A percentile compares a stretch with the other conserved stretches of the same genome.
Evolutionary conservation across 2,329 filamentous ascomycete genomes (phyloP).

Genomic region (Venturia carpophila): DNA sequence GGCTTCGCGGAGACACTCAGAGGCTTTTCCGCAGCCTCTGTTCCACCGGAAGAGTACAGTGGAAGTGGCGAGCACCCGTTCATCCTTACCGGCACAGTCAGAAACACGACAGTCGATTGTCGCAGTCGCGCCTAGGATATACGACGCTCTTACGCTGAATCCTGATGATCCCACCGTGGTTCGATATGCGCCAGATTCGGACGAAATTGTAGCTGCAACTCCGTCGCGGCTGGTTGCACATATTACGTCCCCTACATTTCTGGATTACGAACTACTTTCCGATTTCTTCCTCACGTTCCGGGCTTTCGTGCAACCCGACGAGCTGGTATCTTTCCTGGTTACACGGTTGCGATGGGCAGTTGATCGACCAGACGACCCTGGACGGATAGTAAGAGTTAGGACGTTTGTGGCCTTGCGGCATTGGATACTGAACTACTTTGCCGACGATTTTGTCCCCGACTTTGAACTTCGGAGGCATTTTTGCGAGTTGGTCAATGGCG

Average conservation of each 20-base stretch:
- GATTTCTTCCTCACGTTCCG: conserved; percentile 97
- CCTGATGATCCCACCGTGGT: conserved; percentile 79
- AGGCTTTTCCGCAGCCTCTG: conserved; percentile 29
- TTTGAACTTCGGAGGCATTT: conserved; percentile 67
- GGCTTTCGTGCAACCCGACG: conserved; percentile 67
- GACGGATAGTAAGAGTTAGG: conserved; percentile 87
- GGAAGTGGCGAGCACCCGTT: conserved; percentile 29
- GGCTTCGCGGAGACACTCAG: conserved; percentile 31
- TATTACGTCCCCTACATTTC: conserved; percentile 89
- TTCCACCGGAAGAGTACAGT: conserved; percentile 30
- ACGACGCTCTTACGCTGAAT: conserved; percentile 70
- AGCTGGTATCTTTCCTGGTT: conserved; percentile 76
- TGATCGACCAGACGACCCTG: conserved; percentile 68
- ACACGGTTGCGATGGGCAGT: conserved; percentile 83
- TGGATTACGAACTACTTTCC: conserved; percentile 93
- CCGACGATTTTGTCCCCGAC: conserved; percentile 82
- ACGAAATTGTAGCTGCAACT: conserved; percentile 79
- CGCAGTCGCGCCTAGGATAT: conserved; percentile 57
- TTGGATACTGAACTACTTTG: conserved; percentile 97
- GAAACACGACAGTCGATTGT: conserved; percentile 30
- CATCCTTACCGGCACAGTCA: conserved; percentile 27
- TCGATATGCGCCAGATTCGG: conserved; percentile 63
- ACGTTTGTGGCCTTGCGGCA: conserved; percentile 93
- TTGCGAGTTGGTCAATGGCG: conserved; percentile 67
- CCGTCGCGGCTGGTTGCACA: conserved; percentile 87